phyloP scores from a whole-genome alignment of 202 grass and related monocot species.

The Musa balbisiana region DNA sequence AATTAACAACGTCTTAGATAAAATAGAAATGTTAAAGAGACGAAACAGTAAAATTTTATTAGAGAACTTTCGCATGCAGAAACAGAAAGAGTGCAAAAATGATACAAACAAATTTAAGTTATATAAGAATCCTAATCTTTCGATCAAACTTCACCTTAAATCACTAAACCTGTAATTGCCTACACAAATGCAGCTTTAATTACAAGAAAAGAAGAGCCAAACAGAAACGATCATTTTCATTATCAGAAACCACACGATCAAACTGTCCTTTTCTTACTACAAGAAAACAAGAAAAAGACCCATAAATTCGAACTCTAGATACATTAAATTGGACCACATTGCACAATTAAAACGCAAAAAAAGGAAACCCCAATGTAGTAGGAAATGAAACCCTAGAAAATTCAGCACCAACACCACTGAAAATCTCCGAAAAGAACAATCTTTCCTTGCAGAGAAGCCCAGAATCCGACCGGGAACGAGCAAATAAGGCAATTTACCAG shows the following conservation, averaged over 20 bases:
- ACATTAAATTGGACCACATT: slow-evolving; percentile 8
- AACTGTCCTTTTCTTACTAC: not conserved
- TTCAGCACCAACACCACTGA: not conserved
- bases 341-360: not conserved
- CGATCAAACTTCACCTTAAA: no score
- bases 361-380: not conserved
- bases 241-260: not conserved
- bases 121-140: no score
- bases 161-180: no score
- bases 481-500: not conserved
- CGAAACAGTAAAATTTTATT: no score
- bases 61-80: no score
- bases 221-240: not conserved
- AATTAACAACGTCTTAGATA: no score
- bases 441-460: not conserved
- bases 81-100: no score
- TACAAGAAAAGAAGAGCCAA: not conserved
- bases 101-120: no score
- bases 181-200: no score
- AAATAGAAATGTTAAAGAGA: no score
- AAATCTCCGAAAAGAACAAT: not conserved
- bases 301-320: not conserved
- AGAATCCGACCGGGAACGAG: not conserved
- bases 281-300: not conserved
- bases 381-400: slow-evolving; percentile 3